phyloP scores from a whole-genome alignment of 306 rosid genomes.

The Cyclanthera cordifolia region DNA sequence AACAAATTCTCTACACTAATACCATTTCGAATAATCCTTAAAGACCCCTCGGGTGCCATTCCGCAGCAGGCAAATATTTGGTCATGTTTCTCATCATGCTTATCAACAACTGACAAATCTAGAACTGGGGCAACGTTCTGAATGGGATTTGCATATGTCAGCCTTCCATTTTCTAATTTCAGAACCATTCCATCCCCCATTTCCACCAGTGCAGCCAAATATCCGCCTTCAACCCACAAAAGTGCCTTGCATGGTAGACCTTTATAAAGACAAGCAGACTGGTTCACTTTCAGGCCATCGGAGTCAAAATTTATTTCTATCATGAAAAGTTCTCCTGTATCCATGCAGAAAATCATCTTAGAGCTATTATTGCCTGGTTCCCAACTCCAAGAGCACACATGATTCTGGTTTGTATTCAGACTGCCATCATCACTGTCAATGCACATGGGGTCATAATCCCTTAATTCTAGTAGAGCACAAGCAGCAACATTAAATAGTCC shows the following conservation, averaged over 20 bases:
- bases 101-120: conserved; percentile 75
- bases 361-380: conserved; percentile 49
- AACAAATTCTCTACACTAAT: conserved; percentile 65
- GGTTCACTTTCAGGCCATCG: conserved; percentile 44
- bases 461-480: conserved; percentile 72
- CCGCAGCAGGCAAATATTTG: conserved; percentile 96
- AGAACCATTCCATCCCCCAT: conserved; percentile 93
- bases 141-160: conserved; percentile 48
- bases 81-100: conserved; percentile 77
- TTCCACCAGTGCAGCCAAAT: conserved; percentile 68
- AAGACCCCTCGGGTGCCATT: conserved; percentile 80
- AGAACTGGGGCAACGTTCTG: conserved; percentile 80
- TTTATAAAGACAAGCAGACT: conserved; percentile 79
- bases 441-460: conserved; percentile 91
- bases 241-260: conserved; percentile 65
- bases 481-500: conserved; percentile 76
- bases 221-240: conserved; percentile 85
- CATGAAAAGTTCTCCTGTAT: conserved; percentile 81
- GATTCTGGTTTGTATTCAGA: conserved; percentile 41
- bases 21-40: conserved; percentile 79
- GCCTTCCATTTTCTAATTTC: conserved; percentile 61
- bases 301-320: conserved; percentile 50
- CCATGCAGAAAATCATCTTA: conserved; percentile 58
- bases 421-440: conserved; percentile 55
- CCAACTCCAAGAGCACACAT: conserved; percentile 88